Evolutionary conservation across 2,329 filamentous ascomycete genomes (phyloP).

Genomic region (Stagonosporopsis cucurbitacearum): DNA sequence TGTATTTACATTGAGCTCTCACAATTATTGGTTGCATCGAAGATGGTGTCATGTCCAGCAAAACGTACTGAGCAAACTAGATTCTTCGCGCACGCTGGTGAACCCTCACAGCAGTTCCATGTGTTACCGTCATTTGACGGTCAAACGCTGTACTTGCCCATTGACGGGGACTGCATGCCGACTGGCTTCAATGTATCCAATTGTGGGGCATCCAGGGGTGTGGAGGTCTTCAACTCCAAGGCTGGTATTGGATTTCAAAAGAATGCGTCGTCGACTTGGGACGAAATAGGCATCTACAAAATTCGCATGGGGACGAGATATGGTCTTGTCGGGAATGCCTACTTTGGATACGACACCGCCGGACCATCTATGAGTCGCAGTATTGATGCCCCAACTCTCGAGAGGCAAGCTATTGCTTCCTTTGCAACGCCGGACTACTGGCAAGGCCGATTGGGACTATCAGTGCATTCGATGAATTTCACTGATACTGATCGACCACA

Average conservation of each 20-base stretch:
- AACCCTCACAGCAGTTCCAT: background rate
- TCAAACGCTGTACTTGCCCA: background rate
- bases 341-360: background rate
- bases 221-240: background rate
- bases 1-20: too few relatives aligned
- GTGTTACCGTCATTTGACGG: background rate
- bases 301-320: background rate
- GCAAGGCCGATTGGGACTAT: background rate
- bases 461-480: background rate
- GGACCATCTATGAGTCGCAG: background rate
- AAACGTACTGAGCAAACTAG: background rate
- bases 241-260: background rate
- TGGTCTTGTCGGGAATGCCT: background rate
- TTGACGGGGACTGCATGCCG: background rate
- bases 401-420: background rate
- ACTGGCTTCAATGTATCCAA: background rate
- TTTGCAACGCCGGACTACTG: background rate
- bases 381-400: background rate
- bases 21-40: too few relatives aligned
- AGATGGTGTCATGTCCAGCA: too few relatives aligned
- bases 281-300: background rate
- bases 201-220: conserved; percentile 42
- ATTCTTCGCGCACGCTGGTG: background rate
- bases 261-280: background rate
- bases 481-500: background rate